Evolutionary conservation across 768 basidiomycete genomes (phyloP).

Genomic region (Pleurotus platypus): DNA sequence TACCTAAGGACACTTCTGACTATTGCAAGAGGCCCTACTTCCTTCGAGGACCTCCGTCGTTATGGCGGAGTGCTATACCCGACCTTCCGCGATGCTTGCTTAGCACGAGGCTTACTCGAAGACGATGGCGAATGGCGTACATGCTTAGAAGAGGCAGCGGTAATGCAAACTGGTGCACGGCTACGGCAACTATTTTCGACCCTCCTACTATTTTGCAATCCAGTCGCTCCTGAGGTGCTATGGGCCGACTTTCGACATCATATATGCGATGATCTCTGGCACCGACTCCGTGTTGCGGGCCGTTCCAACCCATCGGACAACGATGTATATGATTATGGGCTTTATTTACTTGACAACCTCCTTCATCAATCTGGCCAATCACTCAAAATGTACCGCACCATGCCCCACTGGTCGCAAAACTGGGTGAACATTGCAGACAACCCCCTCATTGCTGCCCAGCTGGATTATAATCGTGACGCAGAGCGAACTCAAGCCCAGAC

Average conservation of each 20-base stretch:
- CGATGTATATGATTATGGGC: constrained; percentile 36
- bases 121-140: constrained; percentile 43
- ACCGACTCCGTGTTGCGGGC: constrained; percentile 12
- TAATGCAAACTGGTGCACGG: constrained; percentile 31
- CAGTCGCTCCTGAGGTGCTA: constrained; percentile 26
- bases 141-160: constrained; percentile 38
- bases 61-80: constrained; percentile 18
- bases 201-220: constrained; percentile 31
- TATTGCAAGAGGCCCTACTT: constrained; percentile 27
- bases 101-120: constrained; percentile 35
- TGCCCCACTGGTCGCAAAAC: constrained; percentile 24
- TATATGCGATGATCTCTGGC: no score
- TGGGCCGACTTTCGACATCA: constrained; percentile 29
- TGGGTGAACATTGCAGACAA: constrained; percentile 23
- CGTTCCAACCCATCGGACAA: constrained; percentile 20
- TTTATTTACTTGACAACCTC: constrained; percentile 31
- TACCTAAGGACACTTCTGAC: constrained; percentile 37
- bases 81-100: constrained; percentile 39
- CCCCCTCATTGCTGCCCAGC: constrained; percentile 27
- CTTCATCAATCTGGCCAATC: constrained; percentile 18
- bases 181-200: constrained; percentile 36
- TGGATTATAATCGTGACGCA: constrained; percentile 22
- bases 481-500: constrained; percentile 8
- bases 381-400: constrained; percentile 21
- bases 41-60: constrained; percentile 22